Evolutionary conservation across 305 asterid species (phyloP).

Genomic region (Solanum chacoense): DNA sequence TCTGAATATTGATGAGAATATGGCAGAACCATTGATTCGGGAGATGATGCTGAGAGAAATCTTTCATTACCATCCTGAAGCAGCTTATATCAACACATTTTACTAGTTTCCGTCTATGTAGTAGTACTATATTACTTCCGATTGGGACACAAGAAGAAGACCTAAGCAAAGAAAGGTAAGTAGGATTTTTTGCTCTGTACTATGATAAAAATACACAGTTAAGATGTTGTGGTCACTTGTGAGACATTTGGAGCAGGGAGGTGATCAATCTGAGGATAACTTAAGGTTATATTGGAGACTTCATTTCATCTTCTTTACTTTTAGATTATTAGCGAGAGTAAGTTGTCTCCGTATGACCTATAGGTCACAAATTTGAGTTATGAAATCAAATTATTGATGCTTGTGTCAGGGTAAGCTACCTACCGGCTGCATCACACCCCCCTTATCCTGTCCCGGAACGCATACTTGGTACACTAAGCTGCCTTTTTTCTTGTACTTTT

Average conservation of each 20-base stretch:
- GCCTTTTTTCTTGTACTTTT: neutral
- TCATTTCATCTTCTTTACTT: neutral
- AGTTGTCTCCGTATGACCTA: neutral
- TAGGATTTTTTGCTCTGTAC: neutral
- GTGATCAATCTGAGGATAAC: neutral
- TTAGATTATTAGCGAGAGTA: neutral
- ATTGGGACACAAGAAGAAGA: neutral
- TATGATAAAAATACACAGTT: neutral
- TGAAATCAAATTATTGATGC: neutral
- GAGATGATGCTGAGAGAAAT: constrained; percentile 34
- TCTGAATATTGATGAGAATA: constrained; percentile 26
- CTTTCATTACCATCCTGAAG: constrained; percentile 20
- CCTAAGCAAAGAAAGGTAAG: neutral
- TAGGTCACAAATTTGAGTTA: neutral
- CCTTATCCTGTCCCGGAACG: neutral
- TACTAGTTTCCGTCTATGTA: neutral
- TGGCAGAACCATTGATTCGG: constrained; percentile 27
- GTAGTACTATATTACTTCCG: neutral
- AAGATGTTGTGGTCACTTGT: neutral
- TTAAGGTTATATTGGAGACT: neutral
- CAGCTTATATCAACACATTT: constrained; percentile 8
- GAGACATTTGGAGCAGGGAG: neutral
- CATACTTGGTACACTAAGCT: neutral
- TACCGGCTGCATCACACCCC: neutral
- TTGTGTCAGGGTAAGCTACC: neutral